Evolutionary conservation across 2,329 filamentous ascomycete genomes (phyloP).

Genomic region (Cercospora beticola): DNA sequence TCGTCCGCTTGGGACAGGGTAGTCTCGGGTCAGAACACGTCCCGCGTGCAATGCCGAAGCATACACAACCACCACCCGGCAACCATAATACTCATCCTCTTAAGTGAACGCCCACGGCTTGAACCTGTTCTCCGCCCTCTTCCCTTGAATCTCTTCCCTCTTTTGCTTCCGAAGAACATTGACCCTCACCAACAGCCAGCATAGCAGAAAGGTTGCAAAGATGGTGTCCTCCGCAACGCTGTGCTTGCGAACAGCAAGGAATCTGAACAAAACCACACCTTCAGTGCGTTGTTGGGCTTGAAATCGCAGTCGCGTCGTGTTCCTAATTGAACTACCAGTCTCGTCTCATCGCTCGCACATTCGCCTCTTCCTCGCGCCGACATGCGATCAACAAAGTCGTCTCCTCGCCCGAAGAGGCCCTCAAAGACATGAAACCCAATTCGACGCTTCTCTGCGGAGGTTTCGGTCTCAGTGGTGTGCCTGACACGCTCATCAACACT

Average conservation of each 20-base stretch:
- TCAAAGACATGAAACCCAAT: conserved; percentile 68
- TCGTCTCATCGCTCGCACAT: conserved; percentile 26
- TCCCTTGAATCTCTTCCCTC: background rate
- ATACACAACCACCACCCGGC: conserved; percentile 1
- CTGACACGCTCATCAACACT: conserved; percentile 70
- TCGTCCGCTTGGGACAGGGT: background rate
- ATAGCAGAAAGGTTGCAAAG: background rate
- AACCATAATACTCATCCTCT: background rate
- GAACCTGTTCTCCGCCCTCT: too few relatives aligned
- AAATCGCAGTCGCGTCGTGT: background rate
- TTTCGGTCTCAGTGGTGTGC: conserved; percentile 77
- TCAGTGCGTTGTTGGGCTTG: conserved; percentile 4
- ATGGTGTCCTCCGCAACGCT: conserved; percentile 25
- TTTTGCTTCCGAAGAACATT: background rate
- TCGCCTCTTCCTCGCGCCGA: conserved; percentile 27
- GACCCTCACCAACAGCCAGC: background rate
- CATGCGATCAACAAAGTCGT: conserved; percentile 32
- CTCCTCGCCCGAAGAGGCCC: conserved; percentile 62
- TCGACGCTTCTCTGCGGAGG: conserved; percentile 72
- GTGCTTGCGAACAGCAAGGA: conserved; percentile 27
- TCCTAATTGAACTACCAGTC: conserved; percentile 18
- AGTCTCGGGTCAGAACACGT: conserved; percentile 11
- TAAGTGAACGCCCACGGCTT: conserved; percentile 8
- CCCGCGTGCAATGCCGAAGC: conserved; percentile 19
- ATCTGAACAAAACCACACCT: conserved; percentile 25